Evolutionary conservation across 2,329 filamentous ascomycete species (phyloP).

Genomic region (Epichloe bromicola): DNA sequence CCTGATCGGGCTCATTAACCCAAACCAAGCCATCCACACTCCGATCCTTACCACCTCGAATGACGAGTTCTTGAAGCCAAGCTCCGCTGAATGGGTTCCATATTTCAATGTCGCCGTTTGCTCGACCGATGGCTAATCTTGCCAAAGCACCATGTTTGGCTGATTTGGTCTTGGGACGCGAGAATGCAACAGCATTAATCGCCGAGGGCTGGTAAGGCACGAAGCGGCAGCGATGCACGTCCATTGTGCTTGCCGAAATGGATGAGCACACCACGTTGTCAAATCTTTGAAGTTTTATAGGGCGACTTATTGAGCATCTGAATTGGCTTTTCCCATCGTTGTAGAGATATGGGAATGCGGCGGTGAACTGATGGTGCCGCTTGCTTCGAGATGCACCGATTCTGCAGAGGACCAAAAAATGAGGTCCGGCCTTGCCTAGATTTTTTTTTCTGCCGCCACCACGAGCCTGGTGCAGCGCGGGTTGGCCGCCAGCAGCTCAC

Average conservation of each 20-base stretch:
- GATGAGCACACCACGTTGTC: background rate
- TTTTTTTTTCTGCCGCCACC: constrained; percentile 17
- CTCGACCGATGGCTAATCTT: constrained; percentile 78
- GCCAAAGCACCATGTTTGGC: constrained; percentile 39
- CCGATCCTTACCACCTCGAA: constrained; percentile 70
- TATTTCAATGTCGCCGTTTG: constrained; percentile 93
- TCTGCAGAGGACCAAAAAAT: constrained; percentile 12
- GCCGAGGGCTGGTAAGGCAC: constrained; percentile 82
- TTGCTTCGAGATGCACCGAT: background rate
- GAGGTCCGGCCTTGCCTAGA: constrained; percentile 14
- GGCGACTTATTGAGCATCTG: background rate
- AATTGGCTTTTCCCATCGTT: background rate
- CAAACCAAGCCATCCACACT: constrained; percentile 86
- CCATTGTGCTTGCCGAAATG: constrained; percentile 43
- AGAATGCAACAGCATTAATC: constrained; percentile 92
- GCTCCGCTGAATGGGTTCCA: constrained; percentile 77
- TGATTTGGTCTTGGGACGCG: constrained; percentile 48
- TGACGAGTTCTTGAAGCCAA: constrained; percentile 84
- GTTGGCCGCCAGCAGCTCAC: background rate
- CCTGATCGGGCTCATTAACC: constrained; percentile 73
- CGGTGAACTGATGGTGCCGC: background rate
- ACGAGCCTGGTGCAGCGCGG: constrained; percentile 1
- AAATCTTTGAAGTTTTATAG: background rate
- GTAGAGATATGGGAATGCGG: constrained; percentile 1
- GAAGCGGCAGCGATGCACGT: constrained; percentile 94